phyloP scores from a whole-genome alignment of 208 protist genomes.

The Strigomonas oncopelti region DNA sequence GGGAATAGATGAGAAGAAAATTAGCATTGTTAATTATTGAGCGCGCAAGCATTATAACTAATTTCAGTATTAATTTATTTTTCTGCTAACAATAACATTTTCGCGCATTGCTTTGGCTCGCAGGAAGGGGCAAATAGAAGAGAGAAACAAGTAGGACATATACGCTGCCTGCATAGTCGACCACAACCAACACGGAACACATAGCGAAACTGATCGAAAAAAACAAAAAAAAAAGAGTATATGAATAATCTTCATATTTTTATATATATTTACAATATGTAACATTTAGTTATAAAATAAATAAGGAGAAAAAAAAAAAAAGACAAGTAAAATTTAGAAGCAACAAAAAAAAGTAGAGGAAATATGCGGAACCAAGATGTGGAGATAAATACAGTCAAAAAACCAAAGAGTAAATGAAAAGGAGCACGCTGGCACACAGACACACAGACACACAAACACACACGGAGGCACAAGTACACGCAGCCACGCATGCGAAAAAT shows the following conservation, averaged over 20 bases:
- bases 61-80: background rate
- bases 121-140: background rate
- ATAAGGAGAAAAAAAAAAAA: constrained; percentile 1
- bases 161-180: too few relatives aligned
- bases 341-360: background rate
- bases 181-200: too few relatives aligned
- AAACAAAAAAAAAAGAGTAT: too few relatives aligned
- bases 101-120: background rate
- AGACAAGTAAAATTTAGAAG: background rate
- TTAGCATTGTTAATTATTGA: constrained; percentile 1
- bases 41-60: background rate
- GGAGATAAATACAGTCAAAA: background rate
- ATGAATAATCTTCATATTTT: background rate
- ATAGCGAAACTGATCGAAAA: too few relatives aligned
- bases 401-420: constrained; percentile 8
- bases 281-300: background rate
- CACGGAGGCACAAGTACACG: background rate
- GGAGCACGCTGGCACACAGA: background rate
- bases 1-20: constrained; percentile 11
- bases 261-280: background rate
- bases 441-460: constrained; percentile 10
- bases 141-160: constrained; percentile 8
- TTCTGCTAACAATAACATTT: background rate
- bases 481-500: too few relatives aligned
- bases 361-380: too few relatives aligned